A percentile compares a stretch with the other conserved stretches of the same genome.
phyloP scores from a whole-genome alignment of 140 eudicot species.

The Erigeron philadelphicus region DNA sequence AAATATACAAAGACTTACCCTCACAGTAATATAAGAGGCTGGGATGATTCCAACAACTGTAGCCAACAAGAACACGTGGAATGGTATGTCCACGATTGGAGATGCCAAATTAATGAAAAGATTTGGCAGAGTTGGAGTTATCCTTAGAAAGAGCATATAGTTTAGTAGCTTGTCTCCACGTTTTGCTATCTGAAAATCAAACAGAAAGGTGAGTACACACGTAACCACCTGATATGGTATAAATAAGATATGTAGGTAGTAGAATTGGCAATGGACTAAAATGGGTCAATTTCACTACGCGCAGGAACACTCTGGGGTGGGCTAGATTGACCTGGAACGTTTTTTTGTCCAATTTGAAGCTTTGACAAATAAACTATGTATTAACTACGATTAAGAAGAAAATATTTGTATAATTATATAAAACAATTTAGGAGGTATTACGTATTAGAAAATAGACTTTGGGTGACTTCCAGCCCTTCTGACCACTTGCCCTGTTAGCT shows the following conservation, averaged over 20 bases:
- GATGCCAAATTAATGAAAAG: slow-evolving; percentile 95
- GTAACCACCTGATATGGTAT: not conserved
- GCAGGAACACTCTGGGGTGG: too few relatives aligned
- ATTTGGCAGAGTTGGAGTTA: slow-evolving; percentile 87
- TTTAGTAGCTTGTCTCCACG: slow-evolving; percentile 78
- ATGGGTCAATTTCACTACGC: too few relatives aligned
- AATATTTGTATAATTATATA: too few relatives aligned
- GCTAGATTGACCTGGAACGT: not conserved
- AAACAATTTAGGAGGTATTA: too few relatives aligned
- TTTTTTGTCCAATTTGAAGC: too few relatives aligned
- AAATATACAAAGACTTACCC: slow-evolving; percentile 34
- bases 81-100: slow-evolving; percentile 90
- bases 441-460: too few relatives aligned
- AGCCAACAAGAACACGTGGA: slow-evolving; percentile 81
- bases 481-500: too few relatives aligned
- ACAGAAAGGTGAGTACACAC: slow-evolving; percentile 16
- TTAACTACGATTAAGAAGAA: too few relatives aligned
- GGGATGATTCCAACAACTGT: slow-evolving; percentile 85
- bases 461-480: too few relatives aligned
- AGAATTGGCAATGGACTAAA: too few relatives aligned
- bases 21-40: slow-evolving; percentile 82
- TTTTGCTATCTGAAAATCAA: slow-evolving; percentile 63
- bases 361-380: too few relatives aligned
- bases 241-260: not conserved
- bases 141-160: slow-evolving; percentile 85